These are phyloP conservation scores for Coemansia sp. DNA, from an alignment of 192 early-diverging fungal species.

Conservation along the genomic window DNA sequence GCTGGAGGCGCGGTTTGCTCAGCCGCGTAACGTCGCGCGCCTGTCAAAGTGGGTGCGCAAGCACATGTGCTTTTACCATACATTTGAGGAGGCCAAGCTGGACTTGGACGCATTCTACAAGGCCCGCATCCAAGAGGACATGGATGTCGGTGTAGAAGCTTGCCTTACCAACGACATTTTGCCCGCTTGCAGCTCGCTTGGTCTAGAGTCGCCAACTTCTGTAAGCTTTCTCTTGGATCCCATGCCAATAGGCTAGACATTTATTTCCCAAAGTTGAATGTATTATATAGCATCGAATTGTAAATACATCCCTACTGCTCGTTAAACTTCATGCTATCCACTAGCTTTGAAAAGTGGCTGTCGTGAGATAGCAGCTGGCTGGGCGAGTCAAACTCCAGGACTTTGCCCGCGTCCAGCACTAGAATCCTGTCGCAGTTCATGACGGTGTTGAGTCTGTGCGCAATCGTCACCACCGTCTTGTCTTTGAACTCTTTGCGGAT, in stretches of 20 bases:
- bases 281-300: too few relatives aligned
- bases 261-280: not conserved
- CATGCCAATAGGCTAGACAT: not conserved
- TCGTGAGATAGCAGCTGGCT: constrained; percentile 45
- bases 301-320: too few relatives aligned
- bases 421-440: constrained; percentile 74
- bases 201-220: not conserved
- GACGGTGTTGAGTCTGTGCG: constrained; percentile 60
- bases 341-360: constrained; percentile 13
- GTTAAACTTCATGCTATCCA: constrained; percentile 11
- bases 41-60: constrained; percentile 55
- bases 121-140: constrained; percentile 17
- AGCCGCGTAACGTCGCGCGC: constrained; percentile 13
- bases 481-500: constrained; percentile 56
- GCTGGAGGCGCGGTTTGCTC: constrained; percentile 54
- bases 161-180: not conserved
- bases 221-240: not conserved
- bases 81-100: constrained; percentile 17
- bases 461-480: constrained; percentile 61
- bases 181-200: not conserved
- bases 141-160: not conserved
- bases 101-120: constrained; percentile 26
- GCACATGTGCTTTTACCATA: constrained; percentile 12
- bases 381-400: constrained; percentile 69
- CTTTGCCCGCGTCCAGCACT: constrained; percentile 66